Percentiles rank a stretch among this genome's conserved stretches.
Conservation (phyloP, 2,329 filamentous ascomycete genomes). For the Colletotrichum liriopes region DNA sequence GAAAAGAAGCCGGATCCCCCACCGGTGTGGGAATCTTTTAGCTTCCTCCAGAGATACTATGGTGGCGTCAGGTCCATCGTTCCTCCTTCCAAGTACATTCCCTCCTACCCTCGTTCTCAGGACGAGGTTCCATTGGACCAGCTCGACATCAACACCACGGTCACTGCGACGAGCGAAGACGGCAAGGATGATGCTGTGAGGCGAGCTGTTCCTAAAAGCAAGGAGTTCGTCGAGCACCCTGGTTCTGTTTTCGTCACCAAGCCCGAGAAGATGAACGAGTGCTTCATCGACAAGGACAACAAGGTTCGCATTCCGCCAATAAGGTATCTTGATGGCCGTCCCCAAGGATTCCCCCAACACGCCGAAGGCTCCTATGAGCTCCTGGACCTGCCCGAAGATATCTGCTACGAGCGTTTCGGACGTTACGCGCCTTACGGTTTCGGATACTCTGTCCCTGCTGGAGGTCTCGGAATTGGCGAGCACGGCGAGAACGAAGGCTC, state of each 20-base stretch:
- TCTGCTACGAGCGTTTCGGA: constrained; percentile 95
- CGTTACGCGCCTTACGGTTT: constrained; percentile 91
- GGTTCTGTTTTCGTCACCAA: constrained; percentile 53
- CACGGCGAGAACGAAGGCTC: constrained; percentile 86
- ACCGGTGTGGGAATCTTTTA: constrained; percentile 86
- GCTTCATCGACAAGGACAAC: constrained; percentile 81
- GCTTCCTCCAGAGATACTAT: constrained; percentile 90
- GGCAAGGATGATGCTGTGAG: constrained; percentile 49
- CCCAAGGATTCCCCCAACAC: constrained; percentile 87
- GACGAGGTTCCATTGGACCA: constrained; percentile 69
- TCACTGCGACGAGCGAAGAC: constrained; percentile 45
- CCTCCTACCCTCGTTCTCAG: constrained; percentile 83
- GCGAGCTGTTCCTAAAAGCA: constrained; percentile 62
- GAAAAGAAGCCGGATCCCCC: constrained; percentile 75
- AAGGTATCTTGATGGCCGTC: constrained; percentile 83
- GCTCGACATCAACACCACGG: constrained; percentile 54
- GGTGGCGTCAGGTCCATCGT: constrained; percentile 86
- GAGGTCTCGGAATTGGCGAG: constrained; percentile 88
- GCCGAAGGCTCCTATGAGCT: constrained; percentile 90
- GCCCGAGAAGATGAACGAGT: constrained; percentile 76
- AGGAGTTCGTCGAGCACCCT: constrained; percentile 65
- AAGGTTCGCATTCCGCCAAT: constrained; percentile 79
- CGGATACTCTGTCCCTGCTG: constrained; percentile 84
- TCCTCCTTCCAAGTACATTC: constrained; percentile 74
- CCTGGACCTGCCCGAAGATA: constrained; percentile 83